A percentile compares a stretch with the other conserved stretches of the same genome.
Evolutionary conservation across 495 filamentous ascomycete genomes (phyloP).

Genomic region (Pseudevernia furfuracea): DNA sequence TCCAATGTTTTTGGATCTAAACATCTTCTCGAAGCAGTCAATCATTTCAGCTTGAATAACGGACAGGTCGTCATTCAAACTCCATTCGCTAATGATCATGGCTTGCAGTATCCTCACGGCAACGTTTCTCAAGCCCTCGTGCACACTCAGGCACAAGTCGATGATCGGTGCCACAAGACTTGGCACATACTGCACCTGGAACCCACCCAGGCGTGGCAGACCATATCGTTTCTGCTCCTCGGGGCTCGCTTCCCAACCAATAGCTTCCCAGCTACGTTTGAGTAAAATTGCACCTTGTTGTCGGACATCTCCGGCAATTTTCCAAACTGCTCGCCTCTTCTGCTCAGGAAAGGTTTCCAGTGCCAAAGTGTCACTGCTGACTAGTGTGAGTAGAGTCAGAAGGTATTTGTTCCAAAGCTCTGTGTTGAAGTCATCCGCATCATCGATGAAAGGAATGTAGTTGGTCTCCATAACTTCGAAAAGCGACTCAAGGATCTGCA

Average conservation of each 20-base stretch:
- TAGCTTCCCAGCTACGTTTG: slow-evolving; percentile 82
- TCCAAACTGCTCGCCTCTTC: slow-evolving; percentile 93
- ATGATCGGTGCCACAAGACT: slow-evolving; percentile 85
- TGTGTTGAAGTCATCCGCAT: slow-evolving; percentile 87
- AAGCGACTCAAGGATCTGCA: slow-evolving; percentile 80
- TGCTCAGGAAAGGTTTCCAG: slow-evolving; percentile 97
- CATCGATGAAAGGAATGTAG: slow-evolving; percentile 78
- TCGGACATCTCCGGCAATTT: slow-evolving; percentile 93
- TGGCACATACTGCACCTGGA: slow-evolving; percentile 97
- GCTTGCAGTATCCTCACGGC: slow-evolving; percentile 90
- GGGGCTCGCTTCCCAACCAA: slow-evolving; percentile 85
- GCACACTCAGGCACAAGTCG: slow-evolving; percentile 88
- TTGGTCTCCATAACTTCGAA: slow-evolving; percentile 66
- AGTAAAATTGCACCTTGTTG: slow-evolving; percentile 84
- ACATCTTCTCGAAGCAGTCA: slow-evolving; percentile 84
- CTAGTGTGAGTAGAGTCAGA: slow-evolving; percentile 76
- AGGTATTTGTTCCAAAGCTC: slow-evolving; percentile 94
- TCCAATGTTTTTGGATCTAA: slow-evolving; percentile 78
- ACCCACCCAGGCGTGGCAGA: slow-evolving; percentile 80
- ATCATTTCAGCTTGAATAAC: slow-evolving; percentile 96
- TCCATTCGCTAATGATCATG: slow-evolving; percentile 99
- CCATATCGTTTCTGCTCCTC: slow-evolving; percentile 71
- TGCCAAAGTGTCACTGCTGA: slow-evolving; percentile 78
- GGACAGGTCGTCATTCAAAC: slow-evolving; percentile 83
- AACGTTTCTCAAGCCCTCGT: slow-evolving; percentile 80